These are phyloP conservation scores for Alternaria brassicicola DNA, from an alignment of 2,329 filamentous ascomycete species.

Conservation along the genomic window DNA sequence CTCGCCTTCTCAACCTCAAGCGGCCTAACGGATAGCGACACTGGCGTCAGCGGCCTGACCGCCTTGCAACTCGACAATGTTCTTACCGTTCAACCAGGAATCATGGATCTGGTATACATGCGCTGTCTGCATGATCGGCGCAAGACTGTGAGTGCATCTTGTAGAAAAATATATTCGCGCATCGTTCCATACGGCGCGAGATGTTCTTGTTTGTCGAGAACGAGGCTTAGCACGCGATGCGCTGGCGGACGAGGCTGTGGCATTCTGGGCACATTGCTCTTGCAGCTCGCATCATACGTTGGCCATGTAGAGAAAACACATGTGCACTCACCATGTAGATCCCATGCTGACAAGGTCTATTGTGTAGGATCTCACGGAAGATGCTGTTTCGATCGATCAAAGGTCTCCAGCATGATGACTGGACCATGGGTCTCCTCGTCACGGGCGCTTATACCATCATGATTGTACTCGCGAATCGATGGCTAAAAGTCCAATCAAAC, in stretches of 20 bases:
- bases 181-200: background rate
- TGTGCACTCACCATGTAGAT: background rate
- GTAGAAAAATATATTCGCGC: background rate
- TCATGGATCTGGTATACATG: slow-evolving; percentile 57
- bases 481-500: slow-evolving; percentile 50
- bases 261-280: background rate
- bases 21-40: slow-evolving; percentile 22
- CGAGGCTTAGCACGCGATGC: slow-evolving; percentile 1
- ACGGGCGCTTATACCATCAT: slow-evolving; percentile 57
- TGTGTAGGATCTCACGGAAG: slow-evolving; percentile 50
- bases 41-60: background rate
- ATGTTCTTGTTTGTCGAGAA: background rate
- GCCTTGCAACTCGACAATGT: slow-evolving; percentile 20
- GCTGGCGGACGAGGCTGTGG: background rate
- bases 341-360: slow-evolving; percentile 1
- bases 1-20: slow-evolving; percentile 14
- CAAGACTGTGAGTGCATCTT: slow-evolving; percentile 50
- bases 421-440: slow-evolving; percentile 60
- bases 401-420: slow-evolving; percentile 63
- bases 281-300: background rate
- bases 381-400: slow-evolving; percentile 55
- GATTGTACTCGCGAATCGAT: slow-evolving; percentile 56
- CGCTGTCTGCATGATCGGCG: slow-evolving; percentile 49
- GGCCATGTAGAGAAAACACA: background rate
- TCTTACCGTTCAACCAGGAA: slow-evolving; percentile 47